phyloP scores from a whole-genome alignment of 1,139 yeast species.

The Entelexis sorbosivorans region DNA sequence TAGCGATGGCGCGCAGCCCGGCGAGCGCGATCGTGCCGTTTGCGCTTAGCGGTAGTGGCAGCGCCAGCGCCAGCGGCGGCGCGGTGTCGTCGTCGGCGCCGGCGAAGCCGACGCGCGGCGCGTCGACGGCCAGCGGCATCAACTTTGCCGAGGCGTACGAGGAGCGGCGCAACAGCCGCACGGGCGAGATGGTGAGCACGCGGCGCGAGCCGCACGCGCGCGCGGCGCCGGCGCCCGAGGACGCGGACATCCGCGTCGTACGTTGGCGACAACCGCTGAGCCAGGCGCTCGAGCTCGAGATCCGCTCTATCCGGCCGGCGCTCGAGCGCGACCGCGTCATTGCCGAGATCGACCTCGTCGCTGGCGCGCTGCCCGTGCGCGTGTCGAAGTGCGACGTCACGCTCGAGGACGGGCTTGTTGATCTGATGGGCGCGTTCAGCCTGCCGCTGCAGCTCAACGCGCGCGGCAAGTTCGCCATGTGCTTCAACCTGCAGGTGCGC shows the following conservation, averaged over 20 bases:
- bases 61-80: neutral
- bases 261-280: constrained; percentile 16
- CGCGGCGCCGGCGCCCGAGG: neutral
- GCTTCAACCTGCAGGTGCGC: constrained; percentile 20
- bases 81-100: neutral
- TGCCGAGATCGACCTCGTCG: constrained; percentile 22
- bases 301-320: constrained; percentile 23
- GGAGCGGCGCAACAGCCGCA: constrained; percentile 7
- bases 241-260: constrained; percentile 11
- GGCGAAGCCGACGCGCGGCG: constrained; percentile 4
- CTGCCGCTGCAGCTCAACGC: constrained; percentile 17
- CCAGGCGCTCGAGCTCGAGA: constrained; percentile 21
- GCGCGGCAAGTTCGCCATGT: constrained; percentile 17
- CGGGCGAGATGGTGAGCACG: constrained; percentile 1
- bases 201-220: neutral
- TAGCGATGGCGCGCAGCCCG: too few relatives aligned
- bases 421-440: constrained; percentile 11
- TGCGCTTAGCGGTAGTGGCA: neutral
- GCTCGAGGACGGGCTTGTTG: constrained; percentile 21
- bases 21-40: too few relatives aligned
- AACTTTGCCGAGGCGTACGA: constrained; percentile 19
- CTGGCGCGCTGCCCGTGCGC: constrained; percentile 11
- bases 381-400: constrained; percentile 12
- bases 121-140: constrained; percentile 9
- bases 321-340: constrained; percentile 23